Percentiles rank a stretch among this genome's conserved stretches.
Evolutionary conservation across 257 asterid species (phyloP).

Genomic region (Nyctanthes arbortristis): DNA sequence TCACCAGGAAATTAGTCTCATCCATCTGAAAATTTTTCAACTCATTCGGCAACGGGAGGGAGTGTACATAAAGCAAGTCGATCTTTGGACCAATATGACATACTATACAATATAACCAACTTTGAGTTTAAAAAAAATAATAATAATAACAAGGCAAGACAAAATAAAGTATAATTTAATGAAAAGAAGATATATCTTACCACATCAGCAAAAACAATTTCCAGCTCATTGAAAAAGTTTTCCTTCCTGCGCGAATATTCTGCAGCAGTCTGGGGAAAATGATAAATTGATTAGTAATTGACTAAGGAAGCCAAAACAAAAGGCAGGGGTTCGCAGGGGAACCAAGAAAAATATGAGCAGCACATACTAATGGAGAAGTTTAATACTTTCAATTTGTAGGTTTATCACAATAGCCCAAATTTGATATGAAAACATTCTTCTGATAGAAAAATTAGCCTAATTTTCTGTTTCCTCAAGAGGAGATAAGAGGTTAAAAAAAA

Average conservation of each 20-base stretch:
- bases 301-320: background rate
- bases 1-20: background rate
- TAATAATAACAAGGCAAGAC: background rate
- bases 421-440: background rate
- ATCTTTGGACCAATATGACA: background rate
- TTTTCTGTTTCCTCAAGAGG: background rate
- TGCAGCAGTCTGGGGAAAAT: slow-evolving; percentile 71
- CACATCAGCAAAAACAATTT: slow-evolving; percentile 89
- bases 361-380: background rate
- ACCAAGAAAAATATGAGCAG: background rate
- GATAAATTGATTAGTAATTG: slow-evolving; percentile 7
- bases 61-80: background rate
- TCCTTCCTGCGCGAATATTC: slow-evolving; percentile 80
- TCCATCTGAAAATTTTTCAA: background rate
- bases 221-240: slow-evolving; percentile 88
- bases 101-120: background rate
- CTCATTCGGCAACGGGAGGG: background rate
- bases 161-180: no score
- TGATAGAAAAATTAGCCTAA: background rate
- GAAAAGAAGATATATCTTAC: slow-evolving; percentile 41
- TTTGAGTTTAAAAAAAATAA: no score
- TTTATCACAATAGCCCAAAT: background rate
- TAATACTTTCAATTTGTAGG: background rate
- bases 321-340: background rate
- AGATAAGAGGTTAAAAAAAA: no score